These are phyloP conservation scores for Ascochyta clinopodiicola DNA, from an alignment of 2,329 filamentous ascomycete species.

Conservation along the genomic window DNA sequence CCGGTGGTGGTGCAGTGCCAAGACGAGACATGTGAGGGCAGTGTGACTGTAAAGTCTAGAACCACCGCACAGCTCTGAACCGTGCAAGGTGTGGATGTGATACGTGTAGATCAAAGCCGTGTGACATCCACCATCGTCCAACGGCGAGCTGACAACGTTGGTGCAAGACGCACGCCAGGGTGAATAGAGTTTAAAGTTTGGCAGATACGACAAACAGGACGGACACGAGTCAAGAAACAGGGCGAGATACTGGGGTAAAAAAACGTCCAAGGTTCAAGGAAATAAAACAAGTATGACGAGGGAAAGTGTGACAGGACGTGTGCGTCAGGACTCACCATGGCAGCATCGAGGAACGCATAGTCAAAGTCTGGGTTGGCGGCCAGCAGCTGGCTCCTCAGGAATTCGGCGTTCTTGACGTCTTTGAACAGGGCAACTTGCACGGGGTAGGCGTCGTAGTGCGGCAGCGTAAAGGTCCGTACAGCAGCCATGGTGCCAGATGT, in stretches of 20 bases:
- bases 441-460: conserved; percentile 75
- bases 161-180: neutral
- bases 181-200: conserved; percentile 1
- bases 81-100: neutral
- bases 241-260: neutral
- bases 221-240: neutral
- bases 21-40: no score
- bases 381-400: conserved; percentile 83
- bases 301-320: conserved; percentile 1
- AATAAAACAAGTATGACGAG: neutral
- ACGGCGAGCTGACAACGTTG: conserved; percentile 1
- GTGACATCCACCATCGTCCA: neutral
- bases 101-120: neutral
- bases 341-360: conserved; percentile 91
- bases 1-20: no score
- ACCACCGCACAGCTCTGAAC: neutral
- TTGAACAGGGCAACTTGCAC: conserved; percentile 79
- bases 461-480: conserved; percentile 73
- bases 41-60: no score
- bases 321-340: conserved; percentile 61
- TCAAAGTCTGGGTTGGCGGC: conserved; percentile 84
- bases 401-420: conserved; percentile 76
- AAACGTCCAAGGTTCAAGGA: neutral
- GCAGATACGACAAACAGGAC: neutral
- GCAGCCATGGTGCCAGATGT: conserved; percentile 17